phyloP scores from a whole-genome alignment of 768 basidiomycete species.

The Dictyophora rubrovolvata region DNA sequence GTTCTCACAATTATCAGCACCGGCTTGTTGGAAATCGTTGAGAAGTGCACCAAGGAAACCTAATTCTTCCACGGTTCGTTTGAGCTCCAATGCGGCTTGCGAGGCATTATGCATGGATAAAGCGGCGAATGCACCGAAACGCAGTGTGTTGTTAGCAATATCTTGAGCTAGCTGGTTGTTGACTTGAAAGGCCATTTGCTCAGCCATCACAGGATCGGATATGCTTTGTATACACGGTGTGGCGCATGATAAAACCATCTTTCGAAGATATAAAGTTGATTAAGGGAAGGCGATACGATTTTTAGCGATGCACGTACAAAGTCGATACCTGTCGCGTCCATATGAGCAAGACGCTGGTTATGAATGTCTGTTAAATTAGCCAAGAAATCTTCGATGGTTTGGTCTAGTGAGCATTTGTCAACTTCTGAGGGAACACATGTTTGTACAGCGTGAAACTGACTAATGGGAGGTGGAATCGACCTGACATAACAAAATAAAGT shows the following conservation, averaged over 20 bases:
- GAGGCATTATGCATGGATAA: slow-evolving; percentile 3
- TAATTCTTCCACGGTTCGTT: neutral
- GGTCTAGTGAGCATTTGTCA: neutral
- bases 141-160: neutral
- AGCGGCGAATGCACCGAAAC: neutral
- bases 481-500: neutral
- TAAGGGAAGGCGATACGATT: neutral
- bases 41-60: slow-evolving; percentile 1
- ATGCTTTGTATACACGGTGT: neutral
- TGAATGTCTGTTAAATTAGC: slow-evolving; percentile 7
- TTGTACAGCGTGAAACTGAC: neutral
- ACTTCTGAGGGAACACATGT: neutral
- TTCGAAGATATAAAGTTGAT: neutral
- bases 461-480: neutral
- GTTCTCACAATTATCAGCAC: neutral
- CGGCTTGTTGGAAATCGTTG: slow-evolving; percentile 3
- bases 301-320: neutral
- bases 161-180: neutral
- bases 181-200: neutral
- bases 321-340: slow-evolving; percentile 6
- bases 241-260: slow-evolving; percentile 1
- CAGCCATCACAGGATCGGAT: neutral
- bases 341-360: slow-evolving; percentile 7
- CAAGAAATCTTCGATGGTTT: neutral
- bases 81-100: neutral